phyloP scores from a whole-genome alignment of 495 filamentous ascomycete species.

The Xylaria bambusicola region DNA sequence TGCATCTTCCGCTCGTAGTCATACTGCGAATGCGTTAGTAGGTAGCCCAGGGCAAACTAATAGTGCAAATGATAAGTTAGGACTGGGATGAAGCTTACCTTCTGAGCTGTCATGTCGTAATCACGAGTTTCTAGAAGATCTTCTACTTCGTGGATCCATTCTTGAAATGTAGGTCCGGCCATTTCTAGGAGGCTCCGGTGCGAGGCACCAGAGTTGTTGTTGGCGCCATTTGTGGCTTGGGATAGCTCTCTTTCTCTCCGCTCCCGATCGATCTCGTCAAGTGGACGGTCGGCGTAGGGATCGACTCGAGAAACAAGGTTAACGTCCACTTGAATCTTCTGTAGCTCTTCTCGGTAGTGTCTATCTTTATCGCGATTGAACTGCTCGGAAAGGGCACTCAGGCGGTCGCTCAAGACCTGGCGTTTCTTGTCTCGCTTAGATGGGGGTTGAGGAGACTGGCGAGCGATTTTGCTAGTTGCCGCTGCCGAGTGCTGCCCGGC shows the following conservation, averaged over 20 bases:
- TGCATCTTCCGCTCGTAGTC: slow-evolving; percentile 56
- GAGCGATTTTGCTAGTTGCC: slow-evolving; percentile 24
- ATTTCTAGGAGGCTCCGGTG: slow-evolving; percentile 56
- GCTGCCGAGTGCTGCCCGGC: slow-evolving; percentile 25
- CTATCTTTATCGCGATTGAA: slow-evolving; percentile 79
- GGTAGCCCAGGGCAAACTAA: neutral
- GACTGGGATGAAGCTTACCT: too few species aligned
- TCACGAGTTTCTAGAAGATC: slow-evolving; percentile 82
- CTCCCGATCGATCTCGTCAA: slow-evolving; percentile 68
- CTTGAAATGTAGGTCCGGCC: slow-evolving; percentile 76
- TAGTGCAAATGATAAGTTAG: too few species aligned
- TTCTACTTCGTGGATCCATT: slow-evolving; percentile 83
- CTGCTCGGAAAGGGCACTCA: slow-evolving; percentile 68
- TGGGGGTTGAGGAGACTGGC: slow-evolving; percentile 44
- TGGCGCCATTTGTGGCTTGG: slow-evolving; percentile 57
- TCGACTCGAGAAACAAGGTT: slow-evolving; percentile 81
- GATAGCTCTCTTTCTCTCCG: slow-evolving; percentile 65
- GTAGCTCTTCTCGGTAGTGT: slow-evolving; percentile 85
- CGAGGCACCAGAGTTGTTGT: slow-evolving; percentile 42
- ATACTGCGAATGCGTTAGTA: slow-evolving; percentile 40
- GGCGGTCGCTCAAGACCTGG: slow-evolving; percentile 72
- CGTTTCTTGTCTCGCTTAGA: slow-evolving; percentile 92
- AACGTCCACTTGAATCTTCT: slow-evolving; percentile 86
- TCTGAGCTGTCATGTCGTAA: slow-evolving; percentile 69
- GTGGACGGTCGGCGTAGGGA: slow-evolving; percentile 69